phyloP scores from a whole-genome alignment of 352 stramenopile species.

The Lagenidium sp. region DNA sequence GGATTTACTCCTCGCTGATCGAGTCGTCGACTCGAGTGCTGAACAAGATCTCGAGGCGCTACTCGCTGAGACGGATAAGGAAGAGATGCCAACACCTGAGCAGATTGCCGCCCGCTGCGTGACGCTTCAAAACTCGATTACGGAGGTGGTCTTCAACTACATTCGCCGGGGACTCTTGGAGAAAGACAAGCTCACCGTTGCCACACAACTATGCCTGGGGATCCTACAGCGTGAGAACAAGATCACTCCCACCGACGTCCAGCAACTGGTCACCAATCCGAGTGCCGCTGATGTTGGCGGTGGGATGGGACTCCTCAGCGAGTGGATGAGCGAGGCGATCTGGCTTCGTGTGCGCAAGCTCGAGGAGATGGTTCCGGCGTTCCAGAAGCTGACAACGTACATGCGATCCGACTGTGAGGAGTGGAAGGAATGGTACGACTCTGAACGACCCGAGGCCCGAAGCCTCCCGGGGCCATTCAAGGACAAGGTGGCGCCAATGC shows the following conservation, averaged over 20 bases:
- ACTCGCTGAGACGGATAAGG: slow-evolving; percentile 55
- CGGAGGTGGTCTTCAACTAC: slow-evolving; percentile 92
- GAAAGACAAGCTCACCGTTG: slow-evolving; percentile 89
- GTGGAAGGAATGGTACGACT: slow-evolving; percentile 93
- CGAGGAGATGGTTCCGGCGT: slow-evolving; percentile 72
- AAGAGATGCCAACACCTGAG: slow-evolving; percentile 37
- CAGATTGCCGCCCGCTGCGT: slow-evolving; percentile 47
- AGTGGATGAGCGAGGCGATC: slow-evolving; percentile 85
- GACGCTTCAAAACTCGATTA: slow-evolving; percentile 60
- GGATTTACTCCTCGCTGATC: slow-evolving; percentile 69
- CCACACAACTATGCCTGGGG: slow-evolving; percentile 89
- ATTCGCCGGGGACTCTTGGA: slow-evolving; percentile 92
- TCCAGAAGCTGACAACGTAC: slow-evolving; percentile 89
- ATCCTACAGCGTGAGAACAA: slow-evolving; percentile 79
- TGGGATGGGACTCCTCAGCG: slow-evolving; percentile 86
- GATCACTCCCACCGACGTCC: slow-evolving; percentile 39
- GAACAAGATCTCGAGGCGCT: slow-evolving; percentile 59
- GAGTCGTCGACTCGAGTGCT: slow-evolving; percentile 36
- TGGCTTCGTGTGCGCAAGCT: slow-evolving; percentile 91
- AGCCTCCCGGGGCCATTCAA: slow-evolving; percentile 87
- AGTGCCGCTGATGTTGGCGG: slow-evolving; percentile 23
- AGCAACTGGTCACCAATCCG: slow-evolving; percentile 68
- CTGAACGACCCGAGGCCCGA: slow-evolving; percentile 84
- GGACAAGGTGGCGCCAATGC: slow-evolving; percentile 23
- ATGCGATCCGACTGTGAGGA: slow-evolving; percentile 95